Conservation (phyloP, 345 rosid genomes). For the Alliaria petiolata region DNA sequence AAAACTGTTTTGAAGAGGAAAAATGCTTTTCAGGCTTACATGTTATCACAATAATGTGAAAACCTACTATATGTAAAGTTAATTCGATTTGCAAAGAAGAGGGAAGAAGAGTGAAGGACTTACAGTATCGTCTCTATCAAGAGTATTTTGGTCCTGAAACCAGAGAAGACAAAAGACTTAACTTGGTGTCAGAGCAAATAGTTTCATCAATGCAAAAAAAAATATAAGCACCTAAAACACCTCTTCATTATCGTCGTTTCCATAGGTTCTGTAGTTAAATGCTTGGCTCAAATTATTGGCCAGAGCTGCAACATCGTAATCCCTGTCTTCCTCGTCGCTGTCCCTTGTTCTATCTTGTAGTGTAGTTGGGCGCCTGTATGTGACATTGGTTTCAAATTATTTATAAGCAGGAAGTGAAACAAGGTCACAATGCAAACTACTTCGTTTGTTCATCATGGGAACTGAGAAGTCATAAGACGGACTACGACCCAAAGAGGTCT, state of each 20-base stretch:
- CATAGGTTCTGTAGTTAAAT: conserved; percentile 85
- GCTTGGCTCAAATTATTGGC: conserved; percentile 91
- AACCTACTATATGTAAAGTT: background rate
- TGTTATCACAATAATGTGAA: conserved; percentile 5
- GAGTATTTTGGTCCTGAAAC: conserved; percentile 63
- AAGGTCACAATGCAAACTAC: conserved; percentile 1
- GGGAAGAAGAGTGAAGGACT: background rate
- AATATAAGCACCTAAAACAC: conserved; percentile 28
- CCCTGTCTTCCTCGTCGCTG: conserved; percentile 89
- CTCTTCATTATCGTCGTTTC: conserved; percentile 82
- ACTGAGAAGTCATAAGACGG: background rate
- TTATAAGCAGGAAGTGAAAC: background rate
- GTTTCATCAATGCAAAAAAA: background rate
- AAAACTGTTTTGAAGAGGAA: too few species aligned
- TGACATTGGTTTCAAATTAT: too few species aligned
- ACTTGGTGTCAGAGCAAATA: background rate
- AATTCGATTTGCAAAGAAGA: background rate
- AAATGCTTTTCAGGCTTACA: too few species aligned
- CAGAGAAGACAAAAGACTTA: background rate
- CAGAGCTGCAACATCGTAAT: conserved; percentile 92
- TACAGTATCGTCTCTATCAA: conserved; percentile 86
- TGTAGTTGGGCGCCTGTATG: conserved; percentile 87
- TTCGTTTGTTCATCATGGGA: background rate
- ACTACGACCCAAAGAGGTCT: background rate
- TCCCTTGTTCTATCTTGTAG: conserved; percentile 91